Base-by-base conservation (phyloP, 2,329 filamentous ascomycete genomes). In the Trichoderma arundinaceum region DNA sequence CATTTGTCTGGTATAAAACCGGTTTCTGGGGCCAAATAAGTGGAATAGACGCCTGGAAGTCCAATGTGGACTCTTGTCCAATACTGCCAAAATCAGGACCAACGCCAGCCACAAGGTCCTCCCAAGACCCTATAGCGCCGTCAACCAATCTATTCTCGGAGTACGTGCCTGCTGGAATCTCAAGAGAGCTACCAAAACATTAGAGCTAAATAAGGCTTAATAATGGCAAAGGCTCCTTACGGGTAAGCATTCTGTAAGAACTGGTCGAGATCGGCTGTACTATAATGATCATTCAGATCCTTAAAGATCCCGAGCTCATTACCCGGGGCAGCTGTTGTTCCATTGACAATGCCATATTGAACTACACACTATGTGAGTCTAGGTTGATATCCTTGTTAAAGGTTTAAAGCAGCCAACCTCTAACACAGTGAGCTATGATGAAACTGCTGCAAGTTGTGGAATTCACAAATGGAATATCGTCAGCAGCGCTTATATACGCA, bases 251-350 rank as follows among this genome's bases (percentile, higher is more conserved):
- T 28, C 2, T 17, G 13, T 17, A 60, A 4, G 9, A 48, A 41
- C 2, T 6, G 12, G 12, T 60, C 57, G 12, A 59, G 56, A 28
- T 59, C 56, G 35, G 56, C 56, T 28, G 43, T 59, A 12, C 56
- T 59, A 4, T 59, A 59, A 28, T 59, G 56, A 12, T 59, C 56
- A 35, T 59, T 59, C 13, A 39, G 12, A 2, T 41, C 46, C 5
- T 65, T 53, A 46, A 65, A 65, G 22, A 65, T 49, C 5, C 63
- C 63, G 3, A 65, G 63, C 32, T 59, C 32, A 15, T 65, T 65
- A 3, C 63, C 63, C 7, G n/a, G 43, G 43, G 32, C 32, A 15
- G 54, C 35, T 22, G 46, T 59, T 15, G 43, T 52, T 7, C 43
- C 53, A n/a, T 46, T 49, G 9, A 13, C 8, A 13, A 60, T 10